Base-by-base conservation (phyloP, 2,329 filamentous ascomycete species). In the Xylariales sp. region DNA sequence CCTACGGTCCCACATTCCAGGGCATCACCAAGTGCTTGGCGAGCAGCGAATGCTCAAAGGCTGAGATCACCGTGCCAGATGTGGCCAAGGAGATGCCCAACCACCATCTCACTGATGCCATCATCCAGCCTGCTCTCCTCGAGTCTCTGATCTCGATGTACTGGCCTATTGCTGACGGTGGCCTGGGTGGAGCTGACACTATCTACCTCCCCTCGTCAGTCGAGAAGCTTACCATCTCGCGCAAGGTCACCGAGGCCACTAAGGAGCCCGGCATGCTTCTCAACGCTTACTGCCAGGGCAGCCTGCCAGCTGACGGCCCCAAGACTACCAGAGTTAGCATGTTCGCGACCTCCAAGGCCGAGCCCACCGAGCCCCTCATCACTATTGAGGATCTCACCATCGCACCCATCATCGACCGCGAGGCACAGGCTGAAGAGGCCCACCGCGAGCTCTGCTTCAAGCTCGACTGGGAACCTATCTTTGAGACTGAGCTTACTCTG, bases 1-100 rank as follows among this genome's bases (percentile, higher is more conserved):
- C 59, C 2, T 78, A 78, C 43, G 74, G 74, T 0, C 54, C 65
- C 1, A 62, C 62, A 0, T 78, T 79, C 56, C 71, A 73, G 49
- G 67, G 71, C 4, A 46, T 79, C 8, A 56, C 59, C 29, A 64
- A 69, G 38, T 72, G 67, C 47, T 60, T 58, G 16, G 65, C 68
- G 5, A 62, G 59, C 10, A 47, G 50, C 28, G 48, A 34, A 6
- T 62, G 50, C 42, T 61, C 57, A 10, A 44, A 52, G 27, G 62
- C 60, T 5, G 54, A 60, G n/a, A 42, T 70, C 5, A 30, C 57
- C 7, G 54, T 60, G 7, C 47, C 53, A 5, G 62, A 67, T 39
- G 49, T 64, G 4, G 53, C 60, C 12, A 60, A 61, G 39, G 56
- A 63, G 37, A 66, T 66, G 63, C 62, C 62, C 3, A 61, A 56